These are phyloP conservation scores for Seiridium cupressi DNA, from an alignment of 2,329 filamentous ascomycete genomes.

Conservation along the genomic window DNA sequence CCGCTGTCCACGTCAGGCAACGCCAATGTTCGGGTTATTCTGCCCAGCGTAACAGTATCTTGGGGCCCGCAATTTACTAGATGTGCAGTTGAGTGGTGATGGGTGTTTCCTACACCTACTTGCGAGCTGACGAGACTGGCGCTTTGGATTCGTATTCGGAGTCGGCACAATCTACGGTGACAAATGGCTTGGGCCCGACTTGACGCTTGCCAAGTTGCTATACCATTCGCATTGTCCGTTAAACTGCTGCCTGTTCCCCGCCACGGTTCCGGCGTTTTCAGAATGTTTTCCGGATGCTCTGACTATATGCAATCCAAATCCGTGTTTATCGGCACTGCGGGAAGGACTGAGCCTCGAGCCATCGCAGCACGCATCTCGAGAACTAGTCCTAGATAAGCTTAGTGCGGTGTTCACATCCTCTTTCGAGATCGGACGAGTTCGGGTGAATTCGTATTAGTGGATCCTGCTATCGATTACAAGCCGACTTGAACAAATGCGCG, in stretches of 20 bases:
- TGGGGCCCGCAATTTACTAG: no score
- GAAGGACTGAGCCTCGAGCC: not conserved
- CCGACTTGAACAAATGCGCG: no score
- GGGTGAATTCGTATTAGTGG: not conserved
- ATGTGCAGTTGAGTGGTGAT: no score
- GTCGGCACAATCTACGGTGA: no score
- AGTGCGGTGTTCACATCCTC: not conserved
- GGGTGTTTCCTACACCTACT: no score
- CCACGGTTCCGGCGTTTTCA: not conserved
- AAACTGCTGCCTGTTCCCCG: not conserved
- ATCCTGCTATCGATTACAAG: not conserved
- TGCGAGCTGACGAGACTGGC: no score
- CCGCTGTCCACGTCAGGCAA: not conserved
- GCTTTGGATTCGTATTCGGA: no score
- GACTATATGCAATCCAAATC: no score
- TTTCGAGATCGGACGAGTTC: not conserved
- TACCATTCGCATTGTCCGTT: not conserved
- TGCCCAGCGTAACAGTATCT: no score
- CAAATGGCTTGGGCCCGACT: no score
- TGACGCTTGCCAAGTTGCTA: no score
- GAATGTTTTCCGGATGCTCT: no score
- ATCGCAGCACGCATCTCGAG: not conserved
- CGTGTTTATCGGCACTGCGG: not conserved
- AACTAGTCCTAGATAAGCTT: not conserved
- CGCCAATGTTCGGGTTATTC: not conserved